A percentile compares a stretch with the other conserved stretches of the same genome.
Conservation (phyloP, 805 yeast species). For the Yarrowia sp. region DNA sequence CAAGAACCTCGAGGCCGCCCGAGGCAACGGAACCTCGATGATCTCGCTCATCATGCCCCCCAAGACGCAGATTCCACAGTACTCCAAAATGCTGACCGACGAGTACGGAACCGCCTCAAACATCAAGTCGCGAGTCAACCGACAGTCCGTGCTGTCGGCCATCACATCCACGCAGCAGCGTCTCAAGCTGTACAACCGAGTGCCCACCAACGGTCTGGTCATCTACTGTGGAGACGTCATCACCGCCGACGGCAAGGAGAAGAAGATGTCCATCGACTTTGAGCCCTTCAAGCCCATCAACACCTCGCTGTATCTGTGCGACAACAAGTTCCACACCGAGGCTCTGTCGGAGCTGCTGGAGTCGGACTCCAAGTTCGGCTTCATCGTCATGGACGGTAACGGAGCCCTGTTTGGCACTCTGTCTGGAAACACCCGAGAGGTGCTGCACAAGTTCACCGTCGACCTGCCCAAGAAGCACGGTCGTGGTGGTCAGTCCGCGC, state of each 20-base stretch:
- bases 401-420: constrained; percentile 95
- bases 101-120: constrained; percentile 99
- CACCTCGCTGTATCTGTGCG: constrained; percentile 94
- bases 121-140: constrained; percentile 95
- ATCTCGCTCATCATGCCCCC: constrained; percentile 96
- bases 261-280: constrained; percentile 93
- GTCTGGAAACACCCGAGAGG: constrained; percentile 95
- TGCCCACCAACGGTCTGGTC: constrained; percentile 94
- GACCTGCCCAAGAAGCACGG: constrained; percentile 99
- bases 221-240: constrained; percentile 97
- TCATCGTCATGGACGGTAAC: constrained; percentile 99
- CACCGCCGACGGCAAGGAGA: constrained; percentile 96
- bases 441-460: constrained; percentile 91
- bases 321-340: constrained; percentile 97
- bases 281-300: constrained; percentile 99
- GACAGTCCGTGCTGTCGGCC: constrained; percentile 92
- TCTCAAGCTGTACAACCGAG: constrained; percentile 79
- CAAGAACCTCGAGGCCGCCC: constrained; percentile 81
- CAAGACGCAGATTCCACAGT: constrained; percentile 84
- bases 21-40: constrained; percentile 99
- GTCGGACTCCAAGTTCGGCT: constrained; percentile 94
- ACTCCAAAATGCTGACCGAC: constrained; percentile 89
- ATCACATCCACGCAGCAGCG: constrained; percentile 98
- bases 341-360: constrained; percentile 91
- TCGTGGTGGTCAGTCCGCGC: constrained; percentile 99